These are phyloP conservation scores for Solanum hybrid DNA, from an alignment of 305 asterid species.

Conservation along the genomic window DNA sequence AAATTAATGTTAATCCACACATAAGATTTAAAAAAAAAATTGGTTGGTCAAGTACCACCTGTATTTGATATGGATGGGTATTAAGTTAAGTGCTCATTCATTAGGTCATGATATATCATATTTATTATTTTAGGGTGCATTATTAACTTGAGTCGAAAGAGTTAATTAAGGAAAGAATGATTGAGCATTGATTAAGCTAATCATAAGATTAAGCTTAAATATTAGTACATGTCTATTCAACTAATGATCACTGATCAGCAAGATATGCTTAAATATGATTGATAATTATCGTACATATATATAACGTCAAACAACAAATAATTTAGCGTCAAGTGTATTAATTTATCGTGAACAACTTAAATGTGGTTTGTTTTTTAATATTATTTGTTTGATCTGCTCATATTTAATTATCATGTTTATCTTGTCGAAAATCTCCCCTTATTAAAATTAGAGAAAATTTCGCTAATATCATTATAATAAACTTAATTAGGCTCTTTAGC, in stretches of 20 bases:
- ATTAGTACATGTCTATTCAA: not conserved
- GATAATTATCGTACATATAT: not conserved
- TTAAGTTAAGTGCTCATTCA: not conserved
- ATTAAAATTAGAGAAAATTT: not conserved
- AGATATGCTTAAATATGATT: not conserved
- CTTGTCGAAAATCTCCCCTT: not conserved
- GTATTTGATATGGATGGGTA: not conserved
- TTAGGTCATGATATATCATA: not conserved
- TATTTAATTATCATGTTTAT: not conserved
- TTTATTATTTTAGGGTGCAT: not conserved
- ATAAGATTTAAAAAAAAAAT: not conserved
- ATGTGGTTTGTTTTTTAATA: not conserved
- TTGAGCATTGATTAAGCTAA: not conserved
- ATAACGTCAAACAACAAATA: not conserved
- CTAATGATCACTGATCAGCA: not conserved
- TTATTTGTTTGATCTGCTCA: too few relatives aligned
- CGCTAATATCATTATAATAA: too few relatives aligned
- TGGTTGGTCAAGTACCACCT: not conserved
- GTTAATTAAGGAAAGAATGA: not conserved
- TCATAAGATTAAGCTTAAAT: not conserved
- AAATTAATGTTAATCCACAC: not conserved
- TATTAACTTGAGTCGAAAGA: not conserved
- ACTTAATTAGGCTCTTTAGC: not conserved
- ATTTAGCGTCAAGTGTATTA: not conserved
- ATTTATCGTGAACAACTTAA: not conserved